These are phyloP conservation scores for Priceomyces haplophilus DNA, from an alignment of 805 yeast species.

Conservation along the genomic window DNA sequence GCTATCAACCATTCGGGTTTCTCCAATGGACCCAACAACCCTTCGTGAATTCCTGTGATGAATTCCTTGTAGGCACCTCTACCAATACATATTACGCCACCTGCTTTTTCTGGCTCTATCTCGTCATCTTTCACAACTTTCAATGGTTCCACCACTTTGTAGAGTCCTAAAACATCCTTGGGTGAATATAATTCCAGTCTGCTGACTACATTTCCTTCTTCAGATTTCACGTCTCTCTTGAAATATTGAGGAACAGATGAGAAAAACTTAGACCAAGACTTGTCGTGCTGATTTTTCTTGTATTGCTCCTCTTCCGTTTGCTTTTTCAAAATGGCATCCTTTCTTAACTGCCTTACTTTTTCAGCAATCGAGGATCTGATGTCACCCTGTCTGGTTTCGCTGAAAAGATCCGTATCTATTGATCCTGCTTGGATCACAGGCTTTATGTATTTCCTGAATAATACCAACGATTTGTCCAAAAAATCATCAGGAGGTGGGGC, in stretches of 20 bases:
- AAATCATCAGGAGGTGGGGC: constrained; percentile 98
- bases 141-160: constrained; percentile 28
- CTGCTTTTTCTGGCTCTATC: constrained; percentile 48
- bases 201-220: constrained; percentile 23
- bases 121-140: constrained; percentile 48
- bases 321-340: constrained; percentile 22
- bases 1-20: constrained; percentile 32
- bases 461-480: constrained; percentile 65
- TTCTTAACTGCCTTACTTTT: constrained; percentile 68
- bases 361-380: constrained; percentile 81
- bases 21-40: constrained; percentile 85
- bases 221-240: constrained; percentile 21
- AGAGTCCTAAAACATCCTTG: constrained; percentile 57
- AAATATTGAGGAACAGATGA: constrained; percentile 18
- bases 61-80: constrained; percentile 96
- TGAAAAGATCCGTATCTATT: constrained; percentile 72
- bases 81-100: constrained; percentile 90
- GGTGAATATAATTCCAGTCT: constrained; percentile 40
- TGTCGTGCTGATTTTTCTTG: constrained; percentile 11
- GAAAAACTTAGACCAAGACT: constrained; percentile 29
- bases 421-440: constrained; percentile 85
- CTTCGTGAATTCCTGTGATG: constrained; percentile 87
- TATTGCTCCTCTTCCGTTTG: constrained; percentile 6
- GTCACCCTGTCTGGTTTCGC: constrained; percentile 85
- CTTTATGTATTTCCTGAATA: constrained; percentile 76